Percentiles rank a stretch among this genome's conserved stretches.
Conservation (phyloP, 495 filamentous ascomycete species). For the Hypoxylon cercidicola region DNA sequence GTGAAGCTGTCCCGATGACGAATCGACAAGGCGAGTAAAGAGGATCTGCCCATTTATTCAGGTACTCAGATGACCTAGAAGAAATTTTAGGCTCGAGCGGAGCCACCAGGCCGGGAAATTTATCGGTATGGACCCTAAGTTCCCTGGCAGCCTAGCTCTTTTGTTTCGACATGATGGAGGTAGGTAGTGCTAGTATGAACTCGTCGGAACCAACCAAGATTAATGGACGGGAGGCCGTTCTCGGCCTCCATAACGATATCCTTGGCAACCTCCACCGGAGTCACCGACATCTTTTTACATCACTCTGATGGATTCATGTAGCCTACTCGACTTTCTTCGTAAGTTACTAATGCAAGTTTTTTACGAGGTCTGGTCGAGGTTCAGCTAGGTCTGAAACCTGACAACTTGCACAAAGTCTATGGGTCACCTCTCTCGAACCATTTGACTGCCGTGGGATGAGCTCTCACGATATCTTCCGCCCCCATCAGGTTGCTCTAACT, state of each 20-base stretch:
- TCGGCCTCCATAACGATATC: conserved; percentile 25
- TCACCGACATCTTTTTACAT: conserved; percentile 31
- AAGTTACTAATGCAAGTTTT: not conserved
- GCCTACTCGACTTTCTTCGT: not conserved
- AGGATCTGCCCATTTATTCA: conserved; percentile 4
- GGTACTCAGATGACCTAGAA: conserved; percentile 33
- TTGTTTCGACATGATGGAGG: conserved; percentile 15
- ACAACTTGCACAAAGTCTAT: not conserved
- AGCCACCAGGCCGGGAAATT: conserved; percentile 11
- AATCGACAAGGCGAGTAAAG: conserved; percentile 8
- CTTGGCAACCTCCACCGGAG: conserved; percentile 37
- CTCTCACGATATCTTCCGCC: conserved; percentile 2
- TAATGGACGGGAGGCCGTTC: conserved; percentile 12
- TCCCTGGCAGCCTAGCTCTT: conserved; percentile 5
- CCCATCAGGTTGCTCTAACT: conserved; percentile 7
- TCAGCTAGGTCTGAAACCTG: not conserved
- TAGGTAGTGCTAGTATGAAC: conserved; percentile 14
- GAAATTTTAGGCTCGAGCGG: conserved; percentile 26
- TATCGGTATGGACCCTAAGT: conserved; percentile 24
- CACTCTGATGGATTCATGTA: conserved; percentile 5
- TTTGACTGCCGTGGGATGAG: conserved; percentile 3
- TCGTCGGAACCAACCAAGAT: conserved; percentile 15
- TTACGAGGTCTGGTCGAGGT: no score
- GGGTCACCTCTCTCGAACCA: conserved; percentile 6
- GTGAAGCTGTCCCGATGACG: conserved; percentile 10